Percentiles rank a stretch among this genome's conserved stretches.
phyloP scores from a whole-genome alignment of 352 stramenopile genomes.

The Phytophthora cactorum region DNA sequence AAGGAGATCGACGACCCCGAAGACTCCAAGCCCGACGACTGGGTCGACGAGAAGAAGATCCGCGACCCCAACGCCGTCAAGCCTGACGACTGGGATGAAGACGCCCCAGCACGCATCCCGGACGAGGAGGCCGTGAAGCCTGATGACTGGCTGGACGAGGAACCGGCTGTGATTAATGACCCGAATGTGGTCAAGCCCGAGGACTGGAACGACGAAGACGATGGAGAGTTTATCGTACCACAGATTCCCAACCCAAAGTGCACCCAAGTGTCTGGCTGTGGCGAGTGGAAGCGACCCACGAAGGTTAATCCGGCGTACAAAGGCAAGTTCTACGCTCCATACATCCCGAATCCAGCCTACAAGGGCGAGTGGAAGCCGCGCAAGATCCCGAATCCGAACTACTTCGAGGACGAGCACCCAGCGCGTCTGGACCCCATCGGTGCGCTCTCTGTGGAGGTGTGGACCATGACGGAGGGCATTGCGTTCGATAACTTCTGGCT shows the following conservation, averaged over 20 bases:
- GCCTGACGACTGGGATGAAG: slow-evolving; percentile 94
- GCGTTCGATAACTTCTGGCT: slow-evolving; percentile 95
- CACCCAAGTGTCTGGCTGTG: slow-evolving; percentile 83
- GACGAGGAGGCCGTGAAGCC: slow-evolving; percentile 91
- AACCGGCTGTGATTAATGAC: slow-evolving; percentile 81
- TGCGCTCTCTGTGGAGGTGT: slow-evolving; percentile 92
- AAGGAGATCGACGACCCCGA: slow-evolving; percentile 93
- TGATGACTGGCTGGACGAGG: slow-evolving; percentile 90
- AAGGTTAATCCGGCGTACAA: slow-evolving; percentile 93
- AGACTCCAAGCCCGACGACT: slow-evolving; percentile 93
- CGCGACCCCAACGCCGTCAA: slow-evolving; percentile 88
- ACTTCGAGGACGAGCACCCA: slow-evolving; percentile 86
- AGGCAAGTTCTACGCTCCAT: slow-evolving; percentile 91
- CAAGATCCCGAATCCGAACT: slow-evolving; percentile 91
- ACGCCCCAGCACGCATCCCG: slow-evolving; percentile 83
- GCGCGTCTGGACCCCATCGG: slow-evolving; percentile 88
- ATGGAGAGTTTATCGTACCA: slow-evolving; percentile 91
- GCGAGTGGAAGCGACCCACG: slow-evolving; percentile 88
- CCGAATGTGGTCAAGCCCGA: slow-evolving; percentile 82
- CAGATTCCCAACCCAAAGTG: slow-evolving; percentile 92
- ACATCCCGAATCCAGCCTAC: slow-evolving; percentile 94
- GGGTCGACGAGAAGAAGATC: slow-evolving; percentile 92
- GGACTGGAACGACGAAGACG: slow-evolving; percentile 95
- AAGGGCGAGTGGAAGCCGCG: slow-evolving; percentile 91
- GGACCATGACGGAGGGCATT: slow-evolving; percentile 90